Evolutionary conservation across 305 asterid genomes (phyloP), one percentile per base, ranked within the genome.

Genomic region (Ajuga reptans): DNA sequence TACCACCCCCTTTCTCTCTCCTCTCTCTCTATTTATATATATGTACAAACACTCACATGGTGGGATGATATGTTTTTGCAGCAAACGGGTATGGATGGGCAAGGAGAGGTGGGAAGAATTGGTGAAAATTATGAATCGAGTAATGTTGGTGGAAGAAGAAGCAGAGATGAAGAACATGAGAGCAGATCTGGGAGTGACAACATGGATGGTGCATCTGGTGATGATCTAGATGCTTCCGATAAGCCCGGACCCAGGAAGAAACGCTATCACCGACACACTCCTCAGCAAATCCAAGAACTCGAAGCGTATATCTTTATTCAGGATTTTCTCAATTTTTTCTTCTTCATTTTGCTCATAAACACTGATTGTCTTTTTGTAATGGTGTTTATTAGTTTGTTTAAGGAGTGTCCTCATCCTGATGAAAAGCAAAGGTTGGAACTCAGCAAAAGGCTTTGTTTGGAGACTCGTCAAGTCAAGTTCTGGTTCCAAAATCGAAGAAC

Each of bases 401-500:
- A 90, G 69, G 97, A 91, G 82, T 88, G 90, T 59, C 98, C 97
- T 41, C 97, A 90, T 69, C 97, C 97, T 7, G 96, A 88, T 84
- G 97, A 88, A 71, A 90, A 90, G 78, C 96, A 90, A 78, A 79
- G 97, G 71, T 53, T 83, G 78, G 97, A 93, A 79, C 92, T 89
- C 9, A 93, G 97, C 84, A 87, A 42, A 73, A 80, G 95, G 72
- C 92, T 90, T 50, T 79, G 66, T 16, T 76, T 90, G 82, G 97
- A 93, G 55, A 86, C 92, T 4, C 80, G 97, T 69, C 98, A 93
- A 76, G 95, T 93, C 37, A 91, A 93, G 68, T 93, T 90, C 71
- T 93, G 99, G 99, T 93, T 93, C 68, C 96, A 90, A 73, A 90
- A 93, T 64, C 74, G 98, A 55, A 73, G 98, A 75, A 92, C 98